phyloP scores from a whole-genome alignment of 2,329 filamentous ascomycete species.

The Cordyceps cateniannulata region DNA sequence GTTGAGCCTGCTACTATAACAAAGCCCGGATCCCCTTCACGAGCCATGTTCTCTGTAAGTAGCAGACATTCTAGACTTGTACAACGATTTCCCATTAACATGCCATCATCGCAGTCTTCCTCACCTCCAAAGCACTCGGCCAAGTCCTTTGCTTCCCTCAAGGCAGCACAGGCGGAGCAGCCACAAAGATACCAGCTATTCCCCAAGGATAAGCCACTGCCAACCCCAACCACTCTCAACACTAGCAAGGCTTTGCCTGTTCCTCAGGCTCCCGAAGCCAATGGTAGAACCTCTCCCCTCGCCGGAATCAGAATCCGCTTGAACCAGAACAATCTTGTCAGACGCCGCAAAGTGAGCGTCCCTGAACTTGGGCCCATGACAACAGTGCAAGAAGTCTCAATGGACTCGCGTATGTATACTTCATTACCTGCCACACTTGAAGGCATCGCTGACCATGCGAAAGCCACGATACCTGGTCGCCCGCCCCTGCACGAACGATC shows the following conservation, averaged over 20 bases:
- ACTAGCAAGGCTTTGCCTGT: conserved; percentile 28
- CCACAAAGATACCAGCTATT: conserved; percentile 56
- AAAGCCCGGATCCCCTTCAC: conserved; percentile 40
- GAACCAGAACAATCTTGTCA: conserved; percentile 50
- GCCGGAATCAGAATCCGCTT: conserved; percentile 43
- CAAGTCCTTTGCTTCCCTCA: conserved; percentile 46
- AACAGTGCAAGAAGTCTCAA: conserved; percentile 58
- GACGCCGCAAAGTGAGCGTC: conserved; percentile 58
- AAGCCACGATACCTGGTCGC: conserved; percentile 62
- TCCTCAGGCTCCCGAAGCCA: not conserved
- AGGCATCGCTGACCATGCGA: conserved; percentile 16
- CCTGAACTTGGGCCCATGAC: conserved; percentile 62
- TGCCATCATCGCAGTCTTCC: conserved; percentile 14
- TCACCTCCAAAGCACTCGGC: conserved; percentile 25
- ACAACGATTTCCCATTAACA: conserved; percentile 13
- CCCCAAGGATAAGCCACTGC: conserved; percentile 44
- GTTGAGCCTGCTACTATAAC: conserved; percentile 45
- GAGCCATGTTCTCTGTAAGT: conserved; percentile 39
- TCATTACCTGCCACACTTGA: not conserved
- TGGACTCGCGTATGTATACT: conserved; percentile 60
- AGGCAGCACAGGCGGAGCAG: conserved; percentile 49
- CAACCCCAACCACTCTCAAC: conserved; percentile 23
- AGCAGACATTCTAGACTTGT: not conserved
- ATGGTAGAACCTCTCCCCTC: conserved; percentile 31
- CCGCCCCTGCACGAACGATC: conserved; percentile 60